These are phyloP conservation scores for Radiomyces spectabilis DNA, from an alignment of 192 early-diverging fungal species.

Conservation along the genomic window DNA sequence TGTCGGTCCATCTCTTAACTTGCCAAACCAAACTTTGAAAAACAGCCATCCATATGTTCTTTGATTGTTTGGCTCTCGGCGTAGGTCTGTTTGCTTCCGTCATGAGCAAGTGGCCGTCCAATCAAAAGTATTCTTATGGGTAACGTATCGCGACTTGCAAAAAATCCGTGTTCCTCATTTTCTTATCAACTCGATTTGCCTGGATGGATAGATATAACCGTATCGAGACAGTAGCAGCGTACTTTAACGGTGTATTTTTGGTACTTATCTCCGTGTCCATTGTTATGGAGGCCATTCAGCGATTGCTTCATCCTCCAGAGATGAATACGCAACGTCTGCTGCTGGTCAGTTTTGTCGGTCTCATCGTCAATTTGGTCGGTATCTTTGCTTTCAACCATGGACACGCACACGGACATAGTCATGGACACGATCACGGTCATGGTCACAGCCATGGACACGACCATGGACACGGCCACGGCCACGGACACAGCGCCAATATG, in stretches of 20 bases:
- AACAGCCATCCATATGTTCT: conserved; percentile 93
- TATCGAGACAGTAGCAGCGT: conserved; percentile 89
- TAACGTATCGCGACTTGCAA: no score
- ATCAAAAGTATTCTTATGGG: conserved; percentile 71
- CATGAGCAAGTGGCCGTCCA: conserved; percentile 87
- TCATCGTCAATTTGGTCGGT: conserved; percentile 89
- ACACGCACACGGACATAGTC: conserved; percentile 61
- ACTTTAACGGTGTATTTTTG: conserved; percentile 88
- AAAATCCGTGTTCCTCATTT: no score
- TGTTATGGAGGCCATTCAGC: conserved; percentile 84
- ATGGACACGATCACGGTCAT: conserved; percentile 50
- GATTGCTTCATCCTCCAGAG: conserved; percentile 77
- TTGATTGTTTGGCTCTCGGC: conserved; percentile 89
- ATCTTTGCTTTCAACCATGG: conserved; percentile 90
- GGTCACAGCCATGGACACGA: conserved; percentile 29
- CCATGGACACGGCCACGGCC: conserved; percentile 48
- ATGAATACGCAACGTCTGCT: conserved; percentile 82
- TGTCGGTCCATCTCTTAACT: no score
- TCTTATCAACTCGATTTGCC: no score
- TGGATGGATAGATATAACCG: conserved; percentile 67
- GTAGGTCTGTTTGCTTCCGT: conserved; percentile 84
- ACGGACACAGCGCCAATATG: conserved; percentile 81
- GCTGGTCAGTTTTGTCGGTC: conserved; percentile 80
- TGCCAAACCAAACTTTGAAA: no score
- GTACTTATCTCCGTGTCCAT: conserved; percentile 85